Conservation (phyloP, 371 early-diverging fungal genomes). For the Fennellomyces sp. region DNA sequence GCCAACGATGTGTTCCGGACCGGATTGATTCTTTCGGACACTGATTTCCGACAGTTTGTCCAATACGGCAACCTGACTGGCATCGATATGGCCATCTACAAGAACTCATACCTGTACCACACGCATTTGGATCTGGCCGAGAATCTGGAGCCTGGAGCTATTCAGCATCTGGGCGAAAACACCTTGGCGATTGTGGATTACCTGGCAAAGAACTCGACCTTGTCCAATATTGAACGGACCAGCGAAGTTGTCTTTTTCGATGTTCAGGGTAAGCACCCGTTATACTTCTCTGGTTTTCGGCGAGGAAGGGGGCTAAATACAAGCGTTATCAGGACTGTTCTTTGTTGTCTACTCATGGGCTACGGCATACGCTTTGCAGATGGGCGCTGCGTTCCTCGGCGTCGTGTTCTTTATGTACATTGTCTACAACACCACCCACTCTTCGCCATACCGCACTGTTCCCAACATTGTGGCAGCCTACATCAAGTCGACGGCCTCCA, state of each 20-base stretch:
- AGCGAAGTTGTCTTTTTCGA: conserved; percentile 70
- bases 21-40: conserved; percentile 75
- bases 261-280: conserved; percentile 56
- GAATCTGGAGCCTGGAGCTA: conserved; percentile 62
- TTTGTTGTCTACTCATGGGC: conserved; percentile 67
- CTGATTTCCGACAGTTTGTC: conserved; percentile 79
- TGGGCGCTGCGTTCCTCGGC: conserved; percentile 29
- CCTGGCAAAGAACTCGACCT: conserved; percentile 53
- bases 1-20: conserved; percentile 79
- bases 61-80: conserved; percentile 69
- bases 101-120: conserved; percentile 74
- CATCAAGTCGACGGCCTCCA: conserved; percentile 30
- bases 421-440: conserved; percentile 26
- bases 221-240: conserved; percentile 52
- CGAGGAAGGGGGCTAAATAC: too few relatives aligned
- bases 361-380: conserved; percentile 55
- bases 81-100: conserved; percentile 77
- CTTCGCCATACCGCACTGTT: conserved; percentile 45
- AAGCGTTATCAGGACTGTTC: conserved; percentile 31
- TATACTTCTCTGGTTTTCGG: too few relatives aligned
- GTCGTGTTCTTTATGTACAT: conserved; percentile 32
- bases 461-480: conserved; percentile 30
- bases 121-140: conserved; percentile 70
- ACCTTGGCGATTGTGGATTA: conserved; percentile 60
- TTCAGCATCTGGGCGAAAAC: conserved; percentile 79